Evolutionary conservation across 306 rosid species (phyloP).

Genomic region (Psophocarpus tetragonolobus): DNA sequence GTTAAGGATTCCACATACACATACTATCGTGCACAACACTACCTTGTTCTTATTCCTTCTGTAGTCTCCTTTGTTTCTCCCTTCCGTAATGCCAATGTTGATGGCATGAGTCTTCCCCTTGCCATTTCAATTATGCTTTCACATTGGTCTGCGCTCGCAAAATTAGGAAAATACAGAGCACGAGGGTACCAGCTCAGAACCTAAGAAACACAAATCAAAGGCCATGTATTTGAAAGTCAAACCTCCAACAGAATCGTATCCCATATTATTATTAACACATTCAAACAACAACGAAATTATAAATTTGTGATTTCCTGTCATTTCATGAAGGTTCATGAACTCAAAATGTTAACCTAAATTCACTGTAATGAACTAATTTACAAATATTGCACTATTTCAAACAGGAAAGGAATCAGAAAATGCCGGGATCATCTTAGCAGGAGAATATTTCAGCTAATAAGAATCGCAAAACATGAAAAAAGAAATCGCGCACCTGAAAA

Average conservation of each 20-base stretch:
- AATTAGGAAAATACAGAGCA: constrained; percentile 80
- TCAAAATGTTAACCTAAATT: constrained; percentile 24
- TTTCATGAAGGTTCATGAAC: constrained; percentile 4
- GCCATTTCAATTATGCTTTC: constrained; percentile 59
- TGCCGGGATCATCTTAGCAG: neutral
- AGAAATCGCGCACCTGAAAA: constrained; percentile 66
- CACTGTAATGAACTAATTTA: neutral
- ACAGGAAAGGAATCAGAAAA: neutral
- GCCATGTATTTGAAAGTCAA: constrained; percentile 3
- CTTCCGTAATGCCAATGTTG: constrained; percentile 63
- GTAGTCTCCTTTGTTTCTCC: constrained; percentile 70
- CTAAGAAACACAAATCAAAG: constrained; percentile 43
- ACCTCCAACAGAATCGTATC: constrained; percentile 1
- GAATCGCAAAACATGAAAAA: neutral
- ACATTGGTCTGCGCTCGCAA: constrained; percentile 82
- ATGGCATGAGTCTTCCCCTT: constrained; percentile 59
- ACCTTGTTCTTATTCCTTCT: constrained; percentile 87
- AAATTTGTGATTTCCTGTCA: neutral
- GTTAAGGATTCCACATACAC: constrained; percentile 14
- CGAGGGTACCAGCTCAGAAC: constrained; percentile 91
- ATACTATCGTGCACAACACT: neutral
- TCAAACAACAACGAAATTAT: neutral
- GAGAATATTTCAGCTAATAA: neutral
- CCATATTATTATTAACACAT: constrained; percentile 7
- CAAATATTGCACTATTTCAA: constrained; percentile 15